Base-by-base conservation (phyloP, 179 eudicot species). In the Vitellaria paradoxa region DNA sequence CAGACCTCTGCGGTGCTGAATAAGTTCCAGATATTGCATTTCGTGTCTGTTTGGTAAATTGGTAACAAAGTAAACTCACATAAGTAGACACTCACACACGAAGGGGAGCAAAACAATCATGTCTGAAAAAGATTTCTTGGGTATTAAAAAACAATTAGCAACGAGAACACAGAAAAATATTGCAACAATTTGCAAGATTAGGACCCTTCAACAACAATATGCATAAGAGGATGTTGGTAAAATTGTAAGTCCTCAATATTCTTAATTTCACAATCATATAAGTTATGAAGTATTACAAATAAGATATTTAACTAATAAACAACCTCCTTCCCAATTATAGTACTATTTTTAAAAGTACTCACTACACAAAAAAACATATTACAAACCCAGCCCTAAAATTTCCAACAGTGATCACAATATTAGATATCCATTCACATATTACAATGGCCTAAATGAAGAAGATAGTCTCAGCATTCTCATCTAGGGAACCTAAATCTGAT, bases 1-100 rank as follows among this genome's bases (percentile, higher is more conserved):
- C 99, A 73, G 99, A 96, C 75, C 99, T 89, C 87, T 96, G 99
- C 24, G 99, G 99, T 70, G 99, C 99, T 20, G 99, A 96, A 82
- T 90, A 96, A 56, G 99, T 92, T 75, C 99, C 99, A 61, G 99
- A 91, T 75, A 96, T 82, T 71, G 98, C 99, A 80, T 96, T 96
- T 84, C 97, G 86, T 52, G 99, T 96, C 99, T 96, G 91, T 86
- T 85, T 49, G 26, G 49, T 67, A 50, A 50, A 85, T 23, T 71
- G 37, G 37, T 30, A 30, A 30, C 10, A 45, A 65, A 72, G 8
- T 20, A 81, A 40, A 14, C 65, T 30, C 15, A 10, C 59, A 52
- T 59, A 11, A 65, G 26, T 20, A 37, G 26, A 68, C 50, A 70
- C 49, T 4, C 17, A n/a, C 9, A 73, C 37, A 30, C 37, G 2